phyloP scores from a whole-genome alignment of 176 grass and related monocot genomes.

The Avena sativa region DNA sequence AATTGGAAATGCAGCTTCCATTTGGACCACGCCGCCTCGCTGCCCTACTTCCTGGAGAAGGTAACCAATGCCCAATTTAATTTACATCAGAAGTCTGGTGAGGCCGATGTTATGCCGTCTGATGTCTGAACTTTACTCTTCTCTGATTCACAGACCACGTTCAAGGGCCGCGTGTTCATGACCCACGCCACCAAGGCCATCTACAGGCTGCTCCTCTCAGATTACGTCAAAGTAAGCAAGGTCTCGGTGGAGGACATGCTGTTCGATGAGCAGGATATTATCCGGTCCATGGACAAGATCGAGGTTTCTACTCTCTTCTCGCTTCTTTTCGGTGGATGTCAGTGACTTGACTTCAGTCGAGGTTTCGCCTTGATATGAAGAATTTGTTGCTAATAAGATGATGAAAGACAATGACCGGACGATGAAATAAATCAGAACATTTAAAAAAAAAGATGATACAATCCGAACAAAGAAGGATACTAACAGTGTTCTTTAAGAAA shows the following conservation, averaged over 20 bases:
- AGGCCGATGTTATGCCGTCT: not conserved
- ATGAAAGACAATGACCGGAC: not conserved
- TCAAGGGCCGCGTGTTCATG: conserved; percentile 94
- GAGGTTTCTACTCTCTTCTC: conserved; percentile 52
- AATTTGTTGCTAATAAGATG: not conserved
- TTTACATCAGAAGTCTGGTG: not conserved
- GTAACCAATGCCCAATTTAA: conserved; percentile 35
- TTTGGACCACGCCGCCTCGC: conserved; percentile 93
- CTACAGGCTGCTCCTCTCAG: conserved; percentile 80
- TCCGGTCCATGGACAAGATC: conserved; percentile 92
- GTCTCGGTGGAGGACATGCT: conserved; percentile 95
- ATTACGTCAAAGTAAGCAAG: conserved; percentile 99
- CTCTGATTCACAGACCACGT: conserved; percentile 71
- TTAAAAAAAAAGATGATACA: not conserved
- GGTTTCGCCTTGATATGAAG: not conserved
- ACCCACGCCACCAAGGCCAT: conserved; percentile 97
- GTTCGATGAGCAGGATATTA: conserved; percentile 87
- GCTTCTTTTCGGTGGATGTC: not conserved
- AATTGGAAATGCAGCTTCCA: conserved; percentile 75
- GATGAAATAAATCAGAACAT: not conserved
- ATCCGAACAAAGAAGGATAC: not conserved
- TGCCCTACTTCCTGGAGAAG: conserved; percentile 98
- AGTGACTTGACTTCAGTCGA: not conserved
- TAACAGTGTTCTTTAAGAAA: not conserved
- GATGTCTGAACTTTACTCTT: not conserved